phyloP scores from a whole-genome alignment of 148 eudicot species.

The Euryodendron excelsum region DNA sequence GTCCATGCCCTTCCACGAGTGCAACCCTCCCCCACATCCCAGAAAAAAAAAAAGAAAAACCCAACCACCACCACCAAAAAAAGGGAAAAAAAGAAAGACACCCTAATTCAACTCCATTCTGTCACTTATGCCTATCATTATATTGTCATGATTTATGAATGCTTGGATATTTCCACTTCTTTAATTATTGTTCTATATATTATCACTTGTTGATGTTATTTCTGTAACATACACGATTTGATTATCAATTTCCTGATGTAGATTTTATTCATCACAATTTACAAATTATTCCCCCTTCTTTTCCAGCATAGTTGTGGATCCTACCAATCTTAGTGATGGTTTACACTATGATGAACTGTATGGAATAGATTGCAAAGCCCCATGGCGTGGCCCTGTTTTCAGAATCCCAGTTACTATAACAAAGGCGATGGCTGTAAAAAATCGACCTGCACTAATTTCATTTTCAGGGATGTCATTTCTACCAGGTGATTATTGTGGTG shows the following conservation, averaged over 20 bases:
- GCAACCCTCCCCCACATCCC: neutral
- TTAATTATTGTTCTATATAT: neutral
- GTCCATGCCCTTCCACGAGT: too few relatives aligned
- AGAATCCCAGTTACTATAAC: conserved; percentile 88
- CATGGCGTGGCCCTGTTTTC: conserved; percentile 97
- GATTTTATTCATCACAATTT: neutral
- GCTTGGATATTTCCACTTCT: neutral
- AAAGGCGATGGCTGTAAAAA: conserved; percentile 64
- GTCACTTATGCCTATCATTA: neutral
- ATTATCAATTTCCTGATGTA: neutral
- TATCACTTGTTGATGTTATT: neutral
- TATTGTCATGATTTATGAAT: neutral
- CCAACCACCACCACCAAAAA: too few relatives aligned
- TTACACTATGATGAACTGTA: conserved; percentile 82
- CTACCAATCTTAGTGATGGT: conserved; percentile 70
- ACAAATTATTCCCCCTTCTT: conserved; percentile 16
- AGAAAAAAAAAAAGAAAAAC: neutral
- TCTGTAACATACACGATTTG: neutral
- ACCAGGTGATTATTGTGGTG: conserved; percentile 54
- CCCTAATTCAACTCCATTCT: neutral
- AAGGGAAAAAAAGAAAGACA: neutral
- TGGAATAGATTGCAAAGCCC: conserved; percentile 77
- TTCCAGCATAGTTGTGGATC: conserved; percentile 85
- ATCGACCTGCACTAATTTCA: conserved; percentile 64
- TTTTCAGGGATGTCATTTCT: conserved; percentile 65